Conservation (phyloP, 2,329 filamentous ascomycete species). For the Aspergillaceae sp. region DNA sequence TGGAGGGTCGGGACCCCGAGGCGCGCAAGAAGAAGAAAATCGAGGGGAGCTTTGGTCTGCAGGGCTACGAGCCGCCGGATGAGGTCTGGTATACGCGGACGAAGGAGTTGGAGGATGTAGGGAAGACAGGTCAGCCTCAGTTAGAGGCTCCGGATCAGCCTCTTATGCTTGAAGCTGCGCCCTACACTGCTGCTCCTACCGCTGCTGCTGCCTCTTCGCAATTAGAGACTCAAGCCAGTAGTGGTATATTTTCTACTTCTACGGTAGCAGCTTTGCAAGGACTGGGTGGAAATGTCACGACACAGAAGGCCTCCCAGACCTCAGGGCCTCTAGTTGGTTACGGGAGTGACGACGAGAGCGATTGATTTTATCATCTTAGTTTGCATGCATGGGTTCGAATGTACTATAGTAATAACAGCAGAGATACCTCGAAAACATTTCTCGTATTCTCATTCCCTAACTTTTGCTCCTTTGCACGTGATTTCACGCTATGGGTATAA, state of each 20-base stretch:
- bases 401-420: conserved; percentile 22
- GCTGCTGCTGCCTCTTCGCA: conserved; percentile 30
- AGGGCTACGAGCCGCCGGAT: conserved; percentile 90
- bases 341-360: conserved; percentile 77
- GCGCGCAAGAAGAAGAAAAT: conserved; percentile 81
- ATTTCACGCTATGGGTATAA: conserved; percentile 11
- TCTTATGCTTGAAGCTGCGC: conserved; percentile 39
- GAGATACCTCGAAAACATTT: conserved; percentile 21
- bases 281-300: conserved; percentile 35
- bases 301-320: conserved; percentile 35
- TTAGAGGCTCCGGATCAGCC: conserved; percentile 43
- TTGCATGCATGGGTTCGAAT: conserved; percentile 13
- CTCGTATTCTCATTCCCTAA: conserved; percentile 3
- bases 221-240: conserved; percentile 28
- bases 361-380: conserved; percentile 27
- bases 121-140: conserved; percentile 43
- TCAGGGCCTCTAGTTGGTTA: conserved; percentile 77
- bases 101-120: conserved; percentile 57
- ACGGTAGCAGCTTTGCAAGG: conserved; percentile 71
- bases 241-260: conserved; percentile 70
- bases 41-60: conserved; percentile 77
- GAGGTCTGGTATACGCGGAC: conserved; percentile 86
- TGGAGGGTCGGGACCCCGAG: conserved; percentile 83
- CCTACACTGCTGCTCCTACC: conserved; percentile 30
- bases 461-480: conserved; percentile 6